Evolutionary conservation across 371 early-diverging fungal species (phyloP), one percentile per base, ranked within the genome.

Genomic region (Blyttiomyces sp.): DNA sequence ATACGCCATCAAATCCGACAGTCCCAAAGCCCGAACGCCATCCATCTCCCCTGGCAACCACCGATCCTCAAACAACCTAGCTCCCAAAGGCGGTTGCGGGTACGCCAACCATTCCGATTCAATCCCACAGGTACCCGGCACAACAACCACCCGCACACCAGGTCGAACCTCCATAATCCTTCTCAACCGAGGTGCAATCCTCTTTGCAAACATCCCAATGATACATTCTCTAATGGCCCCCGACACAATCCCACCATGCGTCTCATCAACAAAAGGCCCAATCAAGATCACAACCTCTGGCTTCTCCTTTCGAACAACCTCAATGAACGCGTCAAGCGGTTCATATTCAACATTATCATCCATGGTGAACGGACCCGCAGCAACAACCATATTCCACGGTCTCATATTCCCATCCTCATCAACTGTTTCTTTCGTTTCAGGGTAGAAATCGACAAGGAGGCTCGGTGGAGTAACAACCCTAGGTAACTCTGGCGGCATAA

Each of bases 361-460:
- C 32, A 91, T 61, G 3, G 93, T 91, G 66, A 81, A 96, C 2
- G 96, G 96, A 0, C 96, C 96, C 0, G 88, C 70, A 2, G 93
- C 90, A 13, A 87, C 70, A 11, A 90, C 58, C 19, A 92, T 79
- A 34, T 79, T 84, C 5, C 89, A 60, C 11, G 90, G 86, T 33
- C 43, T 27, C 16, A 46, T 30, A 17, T 54, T 36, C 16, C 24
- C 33, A 1, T 53, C 62, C 23, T 49, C 52, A 30, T 17, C 61
- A 21, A 42, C 19, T 42, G 17, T 42, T 42, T 42, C 42, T 17
- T 27, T 35, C 36, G 3, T 34, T 31, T 32, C 31, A 16, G 39
- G 3, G 31, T 43, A 35, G 42, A 23, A 28, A 49, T 5, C 21
- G 32, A 26, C 28, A 7, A 6, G 7, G 9, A 19, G 13, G 43